phyloP scores from a whole-genome alignment of 1,284 basidiomycete species.

The Agaricales sp. region DNA sequence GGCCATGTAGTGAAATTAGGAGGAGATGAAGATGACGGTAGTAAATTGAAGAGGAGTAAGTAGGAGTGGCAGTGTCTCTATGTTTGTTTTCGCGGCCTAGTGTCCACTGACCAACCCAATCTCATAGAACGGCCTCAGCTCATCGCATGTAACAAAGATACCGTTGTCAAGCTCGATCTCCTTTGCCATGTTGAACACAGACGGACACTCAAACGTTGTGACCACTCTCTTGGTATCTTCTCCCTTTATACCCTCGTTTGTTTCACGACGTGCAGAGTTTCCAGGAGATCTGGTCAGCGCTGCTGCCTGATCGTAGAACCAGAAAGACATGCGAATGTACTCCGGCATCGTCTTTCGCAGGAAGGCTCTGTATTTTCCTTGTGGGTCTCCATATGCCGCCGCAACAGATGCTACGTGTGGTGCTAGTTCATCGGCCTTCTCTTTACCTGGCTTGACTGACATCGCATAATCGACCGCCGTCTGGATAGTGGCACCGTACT shows the following conservation, averaged over 20 bases:
- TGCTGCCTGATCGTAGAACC: slow-evolving; percentile 39
- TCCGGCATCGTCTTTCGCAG: slow-evolving; percentile 18
- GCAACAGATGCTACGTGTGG: slow-evolving; percentile 44
- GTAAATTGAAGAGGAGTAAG: slow-evolving; percentile 11
- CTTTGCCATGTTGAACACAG: slow-evolving; percentile 22
- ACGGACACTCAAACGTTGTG: slow-evolving; percentile 30
- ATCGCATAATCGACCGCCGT: slow-evolving; percentile 46
- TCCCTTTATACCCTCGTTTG: slow-evolving; percentile 5
- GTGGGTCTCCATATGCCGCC: slow-evolving; percentile 47
- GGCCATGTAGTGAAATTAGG: slow-evolving; percentile 35
- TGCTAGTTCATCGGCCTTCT: slow-evolving; percentile 32
- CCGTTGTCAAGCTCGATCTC: slow-evolving; percentile 38
- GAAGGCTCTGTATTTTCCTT: slow-evolving; percentile 39
- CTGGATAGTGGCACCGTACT: slow-evolving; percentile 45
- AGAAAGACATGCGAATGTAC: slow-evolving; percentile 34
- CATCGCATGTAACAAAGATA: slow-evolving; percentile 35
- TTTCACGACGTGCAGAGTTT: slow-evolving; percentile 7
- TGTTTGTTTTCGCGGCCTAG: slow-evolving; percentile 14
- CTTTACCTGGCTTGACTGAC: slow-evolving; percentile 29
- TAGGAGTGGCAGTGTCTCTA: slow-evolving; percentile 12
- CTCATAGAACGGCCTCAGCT: slow-evolving; percentile 31
- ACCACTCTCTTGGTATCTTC: slow-evolving; percentile 6
- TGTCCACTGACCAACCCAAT: slow-evolving; percentile 11
- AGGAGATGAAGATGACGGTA: slow-evolving; percentile 11
- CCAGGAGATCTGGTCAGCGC: slow-evolving; percentile 19